Base-by-base conservation (phyloP, 129 eudicot genomes). In the Deinandra increscens region DNA sequence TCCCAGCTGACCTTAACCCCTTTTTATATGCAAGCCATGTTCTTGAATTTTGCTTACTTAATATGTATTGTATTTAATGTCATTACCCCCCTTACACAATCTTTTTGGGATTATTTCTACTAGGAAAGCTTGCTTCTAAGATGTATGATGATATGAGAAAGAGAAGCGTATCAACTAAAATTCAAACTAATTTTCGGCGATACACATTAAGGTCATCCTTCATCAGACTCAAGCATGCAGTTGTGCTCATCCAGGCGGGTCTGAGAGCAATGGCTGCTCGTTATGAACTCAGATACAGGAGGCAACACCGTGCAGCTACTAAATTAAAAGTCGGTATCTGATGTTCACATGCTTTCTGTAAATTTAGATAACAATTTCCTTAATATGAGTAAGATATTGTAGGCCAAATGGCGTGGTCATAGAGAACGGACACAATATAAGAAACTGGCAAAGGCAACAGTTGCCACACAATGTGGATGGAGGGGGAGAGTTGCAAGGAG, bases 351-450 rank as follows among this genome's bases (percentile, higher is more conserved):
- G 13, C 44, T 37, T 70, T 26, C 67, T 64, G 49, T 73, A 18
- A 22, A 42, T 74, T 22, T 34, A 4, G 60, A 43, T 14, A 8
- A 49, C 22, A 70, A 23, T 14, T 64, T 61, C 39, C 18, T 71
- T 77, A 64, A 69, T 62, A 58, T n/a, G 70, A 72, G 66, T 44
- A 55, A 23, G 46, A 64, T 60, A 64, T 79, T 76, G 74, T 88
- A 93, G 99, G 91, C 97, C 49, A 79, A 79, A 64, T 89, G 95
- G 97, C 92, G 85, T 73, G 83, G 95, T 83, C 86, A 93, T 76
- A 81, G 82, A 78, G 90, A 80, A 5, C 70, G 42, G 69, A 70
- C 76, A 19, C 84, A 72, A 72, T 83, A 84, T 80, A 86, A 81
- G 85, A 93, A 82, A 71, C 87, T 89, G 69, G 78, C 73, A 66